Base-by-base conservation (phyloP, 768 basidiomycete genomes). In the Trametes coccinea region DNA sequence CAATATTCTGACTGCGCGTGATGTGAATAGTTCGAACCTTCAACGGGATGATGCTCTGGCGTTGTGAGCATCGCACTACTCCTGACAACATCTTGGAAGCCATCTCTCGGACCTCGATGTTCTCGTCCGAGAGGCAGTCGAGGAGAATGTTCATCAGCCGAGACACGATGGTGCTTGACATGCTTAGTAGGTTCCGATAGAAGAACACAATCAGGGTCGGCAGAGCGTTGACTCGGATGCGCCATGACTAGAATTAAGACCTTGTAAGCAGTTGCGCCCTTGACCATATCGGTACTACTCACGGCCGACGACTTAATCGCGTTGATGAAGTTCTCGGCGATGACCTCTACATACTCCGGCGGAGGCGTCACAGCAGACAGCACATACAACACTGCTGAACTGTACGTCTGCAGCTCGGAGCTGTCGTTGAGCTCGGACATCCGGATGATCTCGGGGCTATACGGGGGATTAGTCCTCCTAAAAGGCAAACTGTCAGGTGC, bases 91-190 rank as follows among this genome's bases (percentile, higher is more conserved):
- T 88, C 75, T 88, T 88, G 4, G 92, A 91, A 27, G 92, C 91
- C 84, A 91, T 94, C 73, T 93, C 91, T 64, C 94, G 84, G 43
- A 97, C 94, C 75, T 97, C 94, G 46, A 94, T 88, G 68, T 95
- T 95, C 71, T 93, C 92, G 71, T 97, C 94, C 9, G 84, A 80
- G 55, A 97, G 76, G 73, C 94, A 95, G 56, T 89, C 87, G 14
- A 93, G 79, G 55, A 95, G 78, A 33, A 92, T 85, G 61, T 93
- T 92, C 85, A 94, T 87, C 62, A 93, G 84, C 67, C 81, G 84
- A 31, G 82, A 79, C 48, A 92, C 82, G 40, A 84, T 85, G 17
- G 80, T 75, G 50, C 87, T 81, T 40, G 91, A 84, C 50, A 95
- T 84, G 56, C 87, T 83, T 61, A 93, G 75, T 58, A 95, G 81